Percentiles rank a stretch among this genome's conserved stretches.
These are phyloP conservation scores for Larix sibirica DNA, from an alignment of 83 land plant species.

Conservation along the genomic window DNA sequence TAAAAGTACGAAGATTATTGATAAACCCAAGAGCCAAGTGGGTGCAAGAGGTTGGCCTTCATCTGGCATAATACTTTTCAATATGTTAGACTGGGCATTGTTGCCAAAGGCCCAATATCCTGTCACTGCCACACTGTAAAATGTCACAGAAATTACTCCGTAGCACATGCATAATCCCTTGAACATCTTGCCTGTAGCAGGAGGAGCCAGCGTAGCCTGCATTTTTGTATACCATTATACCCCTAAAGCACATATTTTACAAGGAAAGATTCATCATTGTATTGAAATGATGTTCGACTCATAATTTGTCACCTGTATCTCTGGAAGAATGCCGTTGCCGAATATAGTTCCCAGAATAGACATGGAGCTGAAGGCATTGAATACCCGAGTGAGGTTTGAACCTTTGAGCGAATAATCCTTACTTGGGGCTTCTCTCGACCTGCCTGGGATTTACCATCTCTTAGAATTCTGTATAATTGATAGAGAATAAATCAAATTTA, in stretches of 20 bases:
- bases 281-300: too few relatives aligned
- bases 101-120: constrained; percentile 97
- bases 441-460: constrained; percentile 32
- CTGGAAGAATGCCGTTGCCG: constrained; percentile 88
- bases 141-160: constrained; percentile 62
- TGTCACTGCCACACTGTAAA: constrained; percentile 68
- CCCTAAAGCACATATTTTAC: neutral
- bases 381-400: constrained; percentile 33
- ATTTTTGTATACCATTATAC: neutral
- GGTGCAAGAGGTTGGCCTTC: constrained; percentile 71
- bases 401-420: constrained; percentile 69
- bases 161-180: constrained; percentile 87
- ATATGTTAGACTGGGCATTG: constrained; percentile 56
- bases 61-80: constrained; percentile 60
- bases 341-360: constrained; percentile 73
- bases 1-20: constrained; percentile 60
- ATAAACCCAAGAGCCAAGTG: constrained; percentile 64
- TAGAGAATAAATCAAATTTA: too few relatives aligned
- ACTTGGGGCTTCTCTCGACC: constrained; percentile 56
- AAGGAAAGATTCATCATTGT: too few relatives aligned
- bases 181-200: constrained; percentile 84
- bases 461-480: too few relatives aligned
- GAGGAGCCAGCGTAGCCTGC: constrained; percentile 97
- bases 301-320: constrained; percentile 62
- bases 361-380: constrained; percentile 71